Conservation (phyloP, 2,329 filamentous ascomycete genomes). For the Colletotrichum incanum region DNA sequence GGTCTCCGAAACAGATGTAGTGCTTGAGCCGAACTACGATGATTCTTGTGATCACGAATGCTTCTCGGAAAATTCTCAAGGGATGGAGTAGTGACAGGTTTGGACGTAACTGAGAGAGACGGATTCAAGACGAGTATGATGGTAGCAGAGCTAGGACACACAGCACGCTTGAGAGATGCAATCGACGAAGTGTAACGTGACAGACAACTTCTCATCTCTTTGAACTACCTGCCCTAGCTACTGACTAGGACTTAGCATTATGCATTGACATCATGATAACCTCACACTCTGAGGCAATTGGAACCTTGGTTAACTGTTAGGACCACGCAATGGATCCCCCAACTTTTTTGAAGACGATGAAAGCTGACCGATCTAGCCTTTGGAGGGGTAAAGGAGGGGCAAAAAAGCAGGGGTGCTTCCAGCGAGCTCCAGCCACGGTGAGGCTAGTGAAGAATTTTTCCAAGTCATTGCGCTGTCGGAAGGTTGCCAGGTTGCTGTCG, state of each 20-base stretch:
- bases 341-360: neutral
- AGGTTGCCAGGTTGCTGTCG: slow-evolving; percentile 32
- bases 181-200: neutral
- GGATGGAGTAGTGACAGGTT: neutral
- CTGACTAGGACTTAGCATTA: neutral
- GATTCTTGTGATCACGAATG: neutral
- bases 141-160: neutral
- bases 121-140: neutral
- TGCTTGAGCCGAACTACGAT: neutral
- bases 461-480: slow-evolving; percentile 6
- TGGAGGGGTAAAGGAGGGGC: slow-evolving; percentile 43
- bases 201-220: neutral
- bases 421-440: slow-evolving; percentile 35
- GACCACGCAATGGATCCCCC: neutral
- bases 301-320: neutral
- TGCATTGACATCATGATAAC: slow-evolving; percentile 1
- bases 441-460: slow-evolving; percentile 37
- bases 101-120: neutral
- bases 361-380: neutral
- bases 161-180: neutral
- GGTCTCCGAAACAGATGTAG: neutral
- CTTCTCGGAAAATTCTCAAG: too few species aligned
- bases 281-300: neutral
- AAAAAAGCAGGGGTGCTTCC: slow-evolving; percentile 29
- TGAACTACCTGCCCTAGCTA: neutral